Conservation (phyloP, 768 basidiomycete species). For the Paxillus rubicundulus region DNA sequence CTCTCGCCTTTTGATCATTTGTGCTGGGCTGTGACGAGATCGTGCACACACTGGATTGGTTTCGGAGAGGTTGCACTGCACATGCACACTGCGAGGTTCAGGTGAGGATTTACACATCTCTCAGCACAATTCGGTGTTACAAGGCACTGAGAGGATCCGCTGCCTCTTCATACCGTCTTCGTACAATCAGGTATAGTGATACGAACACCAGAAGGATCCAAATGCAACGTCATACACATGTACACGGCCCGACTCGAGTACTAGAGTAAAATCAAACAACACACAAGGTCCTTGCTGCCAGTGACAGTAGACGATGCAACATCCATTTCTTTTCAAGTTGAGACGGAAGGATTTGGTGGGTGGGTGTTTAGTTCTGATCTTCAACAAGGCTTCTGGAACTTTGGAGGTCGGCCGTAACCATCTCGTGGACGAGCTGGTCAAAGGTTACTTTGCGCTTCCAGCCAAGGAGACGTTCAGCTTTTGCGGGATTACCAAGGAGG, state of each 20-base stretch:
- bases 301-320: not conserved
- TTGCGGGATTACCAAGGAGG: slow-evolving; percentile 82
- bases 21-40: no score
- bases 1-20: no score
- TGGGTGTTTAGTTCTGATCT: slow-evolving; percentile 64
- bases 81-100: no score
- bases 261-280: no score
- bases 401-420: slow-evolving; percentile 82
- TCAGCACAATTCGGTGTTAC: no score
- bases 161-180: no score
- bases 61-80: no score
- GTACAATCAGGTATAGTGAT: not conserved
- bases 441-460: slow-evolving; percentile 90
- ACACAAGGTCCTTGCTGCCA: slow-evolving; percentile 2
- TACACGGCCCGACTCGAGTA: no score
- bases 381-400: slow-evolving; percentile 73
- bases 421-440: slow-evolving; percentile 83
- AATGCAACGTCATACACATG: not conserved
- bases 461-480: slow-evolving; percentile 84
- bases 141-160: no score
- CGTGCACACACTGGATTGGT: no score
- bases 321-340: not conserved
- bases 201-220: not conserved
- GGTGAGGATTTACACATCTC: no score
- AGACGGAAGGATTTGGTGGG: not conserved